phyloP scores from a whole-genome alignment of 192 early-diverging fungal genomes.

The Oehlia diaphana region DNA sequence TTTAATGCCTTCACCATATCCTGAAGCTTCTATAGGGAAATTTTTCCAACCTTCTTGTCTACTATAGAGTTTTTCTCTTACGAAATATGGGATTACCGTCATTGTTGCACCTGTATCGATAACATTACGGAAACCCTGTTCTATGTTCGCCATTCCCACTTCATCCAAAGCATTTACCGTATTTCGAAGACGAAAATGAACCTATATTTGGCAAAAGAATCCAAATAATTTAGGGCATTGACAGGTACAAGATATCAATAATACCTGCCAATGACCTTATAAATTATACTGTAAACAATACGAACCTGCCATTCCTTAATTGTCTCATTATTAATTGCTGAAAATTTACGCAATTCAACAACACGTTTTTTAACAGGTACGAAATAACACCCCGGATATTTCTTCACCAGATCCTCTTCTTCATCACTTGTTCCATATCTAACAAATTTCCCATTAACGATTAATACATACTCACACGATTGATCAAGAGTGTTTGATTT shows the following conservation, averaged over 20 bases:
- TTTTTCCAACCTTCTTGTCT: background rate
- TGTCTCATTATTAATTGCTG: slow-evolving; percentile 2
- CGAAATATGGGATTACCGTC: slow-evolving; percentile 3
- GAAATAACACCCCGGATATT: slow-evolving; percentile 20
- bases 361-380: slow-evolving; percentile 4
- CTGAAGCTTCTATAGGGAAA: background rate
- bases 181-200: slow-evolving; percentile 16
- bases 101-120: slow-evolving; percentile 6
- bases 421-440: slow-evolving; percentile 7
- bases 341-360: background rate
- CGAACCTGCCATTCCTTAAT: slow-evolving; percentile 20
- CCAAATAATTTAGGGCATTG: slow-evolving; percentile 14
- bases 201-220: slow-evolving; percentile 23
- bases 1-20: background rate
- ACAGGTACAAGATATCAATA: slow-evolving; percentile 4
- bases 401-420: background rate
- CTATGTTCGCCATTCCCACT: slow-evolving; percentile 2
- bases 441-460: slow-evolving; percentile 18
- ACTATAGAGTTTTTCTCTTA: slow-evolving; percentile 17
- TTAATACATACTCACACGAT: background rate
- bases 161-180: slow-evolving; percentile 4
- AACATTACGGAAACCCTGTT: slow-evolving; percentile 8
- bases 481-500: slow-evolving; percentile 12
- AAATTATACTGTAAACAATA: slow-evolving; percentile 21
- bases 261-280: slow-evolving; percentile 3